A percentile compares a stretch with the other conserved stretches of the same genome.
phyloP scores from a whole-genome alignment of 371 early-diverging fungal genomes.

The Mortierella sp. region DNA sequence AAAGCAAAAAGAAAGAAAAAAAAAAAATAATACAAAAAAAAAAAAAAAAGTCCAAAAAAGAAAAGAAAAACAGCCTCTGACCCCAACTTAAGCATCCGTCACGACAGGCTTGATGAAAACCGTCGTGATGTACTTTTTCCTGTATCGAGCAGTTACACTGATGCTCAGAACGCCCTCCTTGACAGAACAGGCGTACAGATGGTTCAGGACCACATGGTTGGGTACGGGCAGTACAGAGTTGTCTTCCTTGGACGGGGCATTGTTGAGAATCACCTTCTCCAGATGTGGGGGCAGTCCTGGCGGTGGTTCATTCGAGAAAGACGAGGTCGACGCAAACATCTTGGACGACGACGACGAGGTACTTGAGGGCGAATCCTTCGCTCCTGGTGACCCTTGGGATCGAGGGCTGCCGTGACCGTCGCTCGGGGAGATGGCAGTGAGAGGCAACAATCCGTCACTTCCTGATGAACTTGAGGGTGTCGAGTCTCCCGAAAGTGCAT shows the following conservation, averaged over 20 bases:
- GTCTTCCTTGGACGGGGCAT: slow-evolving; percentile 80
- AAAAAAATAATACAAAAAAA: background rate
- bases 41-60: background rate
- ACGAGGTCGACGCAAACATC: slow-evolving; percentile 25
- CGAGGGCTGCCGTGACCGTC: slow-evolving; percentile 16
- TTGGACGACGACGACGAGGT: slow-evolving; percentile 32
- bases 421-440: slow-evolving; percentile 39
- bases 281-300: slow-evolving; percentile 93
- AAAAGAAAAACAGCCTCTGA: too few species aligned
- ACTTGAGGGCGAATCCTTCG: slow-evolving; percentile 19
- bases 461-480: slow-evolving; percentile 39
- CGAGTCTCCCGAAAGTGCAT: slow-evolving; percentile 40
- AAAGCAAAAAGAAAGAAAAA: background rate
- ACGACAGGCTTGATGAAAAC: slow-evolving; percentile 85
- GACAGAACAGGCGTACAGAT: slow-evolving; percentile 96
- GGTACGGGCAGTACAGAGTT: slow-evolving; percentile 87
- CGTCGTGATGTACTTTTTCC: slow-evolving; percentile 91
- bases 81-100: slow-evolving; percentile 7
- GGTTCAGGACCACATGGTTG: slow-evolving; percentile 94
- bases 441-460: slow-evolving; percentile 30
- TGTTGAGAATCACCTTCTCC: slow-evolving; percentile 91
- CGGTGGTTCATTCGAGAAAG: slow-evolving; percentile 72
- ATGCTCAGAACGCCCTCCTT: slow-evolving; percentile 97
- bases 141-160: slow-evolving; percentile 86
- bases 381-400: slow-evolving; percentile 20